Conservation (phyloP, 2,329 filamentous ascomycete genomes). For the Colletotrichum lindemuthianum region DNA sequence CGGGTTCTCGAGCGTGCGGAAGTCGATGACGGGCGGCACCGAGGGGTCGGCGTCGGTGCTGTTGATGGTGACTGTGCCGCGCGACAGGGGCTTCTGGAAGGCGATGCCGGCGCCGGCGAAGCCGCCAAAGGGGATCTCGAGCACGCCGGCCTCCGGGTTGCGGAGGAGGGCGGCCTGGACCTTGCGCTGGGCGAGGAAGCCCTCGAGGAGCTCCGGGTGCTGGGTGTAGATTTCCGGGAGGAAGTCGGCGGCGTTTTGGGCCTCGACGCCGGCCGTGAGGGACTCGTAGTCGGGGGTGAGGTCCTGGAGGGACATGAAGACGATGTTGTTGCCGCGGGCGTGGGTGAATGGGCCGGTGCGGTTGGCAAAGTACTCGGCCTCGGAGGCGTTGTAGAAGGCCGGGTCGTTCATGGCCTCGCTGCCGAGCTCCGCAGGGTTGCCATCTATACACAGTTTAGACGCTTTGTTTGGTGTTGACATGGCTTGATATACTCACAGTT, state of each 20-base stretch:
- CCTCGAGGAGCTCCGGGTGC: constrained; percentile 47
- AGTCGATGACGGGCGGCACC: constrained; percentile 49
- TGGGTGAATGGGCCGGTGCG: constrained; percentile 45
- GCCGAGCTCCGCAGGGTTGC: constrained; percentile 25
- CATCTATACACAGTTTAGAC: not conserved
- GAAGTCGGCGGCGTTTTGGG: constrained; percentile 46
- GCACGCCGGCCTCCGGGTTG: constrained; percentile 39
- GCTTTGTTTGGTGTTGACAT: not conserved
- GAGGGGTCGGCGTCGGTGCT: constrained; percentile 43
- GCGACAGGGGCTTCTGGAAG: constrained; percentile 50
- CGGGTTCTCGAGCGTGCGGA: constrained; percentile 50
- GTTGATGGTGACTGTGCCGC: constrained; percentile 52
- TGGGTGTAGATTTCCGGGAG: constrained; percentile 42
- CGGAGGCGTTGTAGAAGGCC: constrained; percentile 46
- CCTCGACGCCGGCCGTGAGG: constrained; percentile 42
- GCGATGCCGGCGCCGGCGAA: constrained; percentile 43
- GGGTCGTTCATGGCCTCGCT: constrained; percentile 44
- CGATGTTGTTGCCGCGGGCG: constrained; percentile 37
- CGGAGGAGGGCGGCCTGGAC: constrained; percentile 43
- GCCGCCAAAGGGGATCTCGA: constrained; percentile 46
- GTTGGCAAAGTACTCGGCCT: constrained; percentile 43
- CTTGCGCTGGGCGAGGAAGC: constrained; percentile 50
- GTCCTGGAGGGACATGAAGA: constrained; percentile 38
- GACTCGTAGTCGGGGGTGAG: constrained; percentile 40
- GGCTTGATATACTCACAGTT: constrained; percentile 1